phyloP scores from a whole-genome alignment of 1,284 basidiomycete genomes.

The Bondarzewia mesenterica region DNA sequence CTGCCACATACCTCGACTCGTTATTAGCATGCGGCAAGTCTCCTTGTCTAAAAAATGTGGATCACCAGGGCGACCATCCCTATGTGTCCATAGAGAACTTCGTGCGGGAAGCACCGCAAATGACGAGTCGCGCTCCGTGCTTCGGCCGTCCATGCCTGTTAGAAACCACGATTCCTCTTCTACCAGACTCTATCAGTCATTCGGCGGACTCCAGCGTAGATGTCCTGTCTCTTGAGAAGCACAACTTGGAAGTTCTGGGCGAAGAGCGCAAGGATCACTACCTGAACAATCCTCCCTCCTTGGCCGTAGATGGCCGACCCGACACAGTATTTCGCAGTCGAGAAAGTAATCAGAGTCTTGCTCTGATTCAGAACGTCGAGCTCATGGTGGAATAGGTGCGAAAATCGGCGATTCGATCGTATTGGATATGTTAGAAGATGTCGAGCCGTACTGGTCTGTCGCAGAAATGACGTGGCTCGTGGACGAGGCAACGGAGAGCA shows the following conservation, averaged over 20 bases:
- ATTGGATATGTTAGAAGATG: constrained; percentile 31
- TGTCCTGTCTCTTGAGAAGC: constrained; percentile 33
- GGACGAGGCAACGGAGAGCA: constrained; percentile 27
- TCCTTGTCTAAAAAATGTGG: background rate
- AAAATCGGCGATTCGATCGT: constrained; percentile 37
- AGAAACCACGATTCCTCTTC: constrained; percentile 42
- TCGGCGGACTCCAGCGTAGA: constrained; percentile 22
- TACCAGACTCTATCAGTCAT: constrained; percentile 26
- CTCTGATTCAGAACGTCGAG: background rate
- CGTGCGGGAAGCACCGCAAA: constrained; percentile 5
- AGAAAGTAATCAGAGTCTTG: constrained; percentile 25
- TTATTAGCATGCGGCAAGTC: constrained; percentile 18
- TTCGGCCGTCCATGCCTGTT: constrained; percentile 37
- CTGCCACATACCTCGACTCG: constrained; percentile 31
- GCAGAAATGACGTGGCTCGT: constrained; percentile 40
- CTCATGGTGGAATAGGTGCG: constrained; percentile 17
- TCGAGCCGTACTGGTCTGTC: constrained; percentile 16
- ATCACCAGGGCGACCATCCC: constrained; percentile 9
- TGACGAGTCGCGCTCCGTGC: constrained; percentile 33
- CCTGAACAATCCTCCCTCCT: constrained; percentile 37
- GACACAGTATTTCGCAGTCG: constrained; percentile 44
- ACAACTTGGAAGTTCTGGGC: constrained; percentile 27
- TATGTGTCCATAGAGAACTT: constrained; percentile 8
- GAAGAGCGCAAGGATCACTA: constrained; percentile 29
- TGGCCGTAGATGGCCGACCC: constrained; percentile 44